Evolutionary conservation across 257 asterid species (phyloP).

Genomic region (Gardenia jasminoides): DNA sequence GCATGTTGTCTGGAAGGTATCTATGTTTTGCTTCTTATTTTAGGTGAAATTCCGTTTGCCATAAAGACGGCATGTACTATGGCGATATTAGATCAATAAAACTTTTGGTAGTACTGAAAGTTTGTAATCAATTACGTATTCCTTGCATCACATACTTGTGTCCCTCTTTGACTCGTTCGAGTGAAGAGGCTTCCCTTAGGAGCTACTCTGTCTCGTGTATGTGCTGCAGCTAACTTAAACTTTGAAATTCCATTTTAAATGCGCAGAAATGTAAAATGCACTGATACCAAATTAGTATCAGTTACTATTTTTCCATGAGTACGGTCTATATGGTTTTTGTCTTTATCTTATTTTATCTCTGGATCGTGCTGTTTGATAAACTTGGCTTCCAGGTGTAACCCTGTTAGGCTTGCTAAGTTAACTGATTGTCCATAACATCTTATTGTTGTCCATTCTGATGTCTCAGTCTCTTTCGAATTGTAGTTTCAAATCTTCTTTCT

Average conservation of each 20-base stretch:
- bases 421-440: background rate
- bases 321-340: background rate
- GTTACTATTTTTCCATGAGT: background rate
- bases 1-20: conserved; percentile 15
- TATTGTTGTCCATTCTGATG: background rate
- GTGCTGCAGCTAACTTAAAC: background rate
- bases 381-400: background rate
- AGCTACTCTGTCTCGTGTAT: background rate
- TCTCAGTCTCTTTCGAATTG: no score
- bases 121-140: background rate
- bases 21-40: conserved; percentile 1
- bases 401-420: background rate
- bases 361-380: background rate
- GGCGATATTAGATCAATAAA: conserved; percentile 19
- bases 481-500: background rate
- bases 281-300: background rate
- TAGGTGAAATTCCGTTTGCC: conserved; percentile 20
- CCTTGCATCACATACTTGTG: background rate
- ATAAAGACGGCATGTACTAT: background rate
- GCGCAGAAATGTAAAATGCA: background rate
- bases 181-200: background rate
- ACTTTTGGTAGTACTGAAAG: background rate
- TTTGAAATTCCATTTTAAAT: background rate
- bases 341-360: background rate
- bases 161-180: conserved; percentile 1